Conservation (phyloP, 352 stramenopile genomes). For the Globisporangium paroecandrum region DNA sequence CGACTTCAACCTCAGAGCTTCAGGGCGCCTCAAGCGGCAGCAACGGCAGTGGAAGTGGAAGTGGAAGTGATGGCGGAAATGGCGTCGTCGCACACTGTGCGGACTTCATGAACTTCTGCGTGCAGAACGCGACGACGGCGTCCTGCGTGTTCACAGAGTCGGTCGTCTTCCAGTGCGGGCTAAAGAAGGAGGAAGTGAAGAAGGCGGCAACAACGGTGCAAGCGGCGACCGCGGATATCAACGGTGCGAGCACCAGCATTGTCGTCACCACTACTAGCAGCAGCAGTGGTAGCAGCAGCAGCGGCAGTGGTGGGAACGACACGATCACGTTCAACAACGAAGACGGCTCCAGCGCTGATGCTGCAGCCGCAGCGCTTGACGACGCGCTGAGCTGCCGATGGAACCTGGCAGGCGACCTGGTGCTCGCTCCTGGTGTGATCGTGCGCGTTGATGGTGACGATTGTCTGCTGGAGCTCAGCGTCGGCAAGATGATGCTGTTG, state of each 20-base stretch:
- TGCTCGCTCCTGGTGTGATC: constrained; percentile 31
- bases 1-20: background rate
- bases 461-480: constrained; percentile 49
- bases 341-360: background rate
- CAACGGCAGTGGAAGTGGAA: background rate
- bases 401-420: constrained; percentile 57
- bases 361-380: constrained; percentile 11
- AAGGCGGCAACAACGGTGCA: background rate
- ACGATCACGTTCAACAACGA: background rate
- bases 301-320: constrained; percentile 2
- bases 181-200: background rate
- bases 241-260: background rate
- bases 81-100: constrained; percentile 35
- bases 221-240: background rate
- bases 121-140: constrained; percentile 43
- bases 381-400: constrained; percentile 44
- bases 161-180: constrained; percentile 40
- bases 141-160: constrained; percentile 51
- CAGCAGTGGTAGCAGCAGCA: background rate
- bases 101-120: constrained; percentile 39
- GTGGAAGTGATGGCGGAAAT: background rate
- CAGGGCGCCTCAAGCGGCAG: background rate
- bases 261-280: background rate
- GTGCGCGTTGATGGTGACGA: constrained; percentile 48
- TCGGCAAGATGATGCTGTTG: constrained; percentile 55